These are phyloP conservation scores for Chytriomyces hyalinus DNA, from an alignment of 192 early-diverging fungal species.

Conservation along the genomic window DNA sequence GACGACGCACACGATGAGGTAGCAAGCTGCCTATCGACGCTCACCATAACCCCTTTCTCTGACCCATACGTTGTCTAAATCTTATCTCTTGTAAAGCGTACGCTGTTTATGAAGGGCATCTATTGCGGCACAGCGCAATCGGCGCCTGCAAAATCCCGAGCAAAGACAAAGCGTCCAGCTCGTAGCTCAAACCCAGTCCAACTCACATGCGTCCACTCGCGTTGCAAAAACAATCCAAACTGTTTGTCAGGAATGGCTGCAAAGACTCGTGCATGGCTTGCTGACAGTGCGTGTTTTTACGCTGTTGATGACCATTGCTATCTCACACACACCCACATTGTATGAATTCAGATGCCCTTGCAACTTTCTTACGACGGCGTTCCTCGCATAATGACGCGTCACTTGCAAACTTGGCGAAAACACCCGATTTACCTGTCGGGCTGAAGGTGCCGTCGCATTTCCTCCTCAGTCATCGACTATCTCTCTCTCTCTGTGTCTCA, in stretches of 20 bases:
- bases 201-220: not conserved
- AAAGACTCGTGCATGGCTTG: constrained; percentile 1
- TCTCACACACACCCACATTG: not conserved
- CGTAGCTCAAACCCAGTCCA: not conserved
- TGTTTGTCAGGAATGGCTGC: constrained; percentile 3
- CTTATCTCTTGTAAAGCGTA: no score
- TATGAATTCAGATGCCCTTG: constrained; percentile 10
- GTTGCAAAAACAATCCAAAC: constrained; percentile 27
- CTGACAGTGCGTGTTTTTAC: constrained; percentile 7
- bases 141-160: not conserved
- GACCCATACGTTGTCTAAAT: no score
- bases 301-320: not conserved
- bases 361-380: constrained; percentile 41
- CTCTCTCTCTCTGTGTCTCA: no score
- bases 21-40: no score
- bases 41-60: no score
- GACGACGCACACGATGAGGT: no score
- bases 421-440: not conserved
- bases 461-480: no score
- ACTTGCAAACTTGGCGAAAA: not conserved
- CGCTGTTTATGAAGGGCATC: constrained; percentile 1
- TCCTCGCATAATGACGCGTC: not conserved
- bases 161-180: not conserved
- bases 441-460: not conserved
- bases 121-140: not conserved